These are phyloP conservation scores for Phytophthora constricta DNA, from an alignment of 352 stramenopile species.

Conservation along the genomic window DNA sequence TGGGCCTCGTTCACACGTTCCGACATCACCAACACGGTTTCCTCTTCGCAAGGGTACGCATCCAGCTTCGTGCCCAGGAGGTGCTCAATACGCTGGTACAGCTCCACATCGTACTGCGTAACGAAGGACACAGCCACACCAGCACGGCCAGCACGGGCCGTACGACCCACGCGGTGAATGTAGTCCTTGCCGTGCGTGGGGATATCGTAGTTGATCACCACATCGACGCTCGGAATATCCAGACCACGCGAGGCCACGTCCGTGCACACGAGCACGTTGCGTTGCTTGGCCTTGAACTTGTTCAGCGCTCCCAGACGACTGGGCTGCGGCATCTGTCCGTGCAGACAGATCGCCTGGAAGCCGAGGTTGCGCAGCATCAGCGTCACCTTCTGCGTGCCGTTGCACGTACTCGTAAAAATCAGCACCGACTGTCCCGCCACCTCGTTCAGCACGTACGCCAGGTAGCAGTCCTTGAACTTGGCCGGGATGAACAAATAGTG, in stretches of 20 bases:
- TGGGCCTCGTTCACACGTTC: constrained; percentile 98
- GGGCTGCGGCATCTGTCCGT: constrained; percentile 98
- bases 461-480: constrained; percentile 99
- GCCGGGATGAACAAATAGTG: constrained; percentile 99
- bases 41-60: constrained; percentile 89
- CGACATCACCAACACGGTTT: constrained; percentile 96
- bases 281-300: constrained; percentile 96
- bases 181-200: constrained; percentile 99
- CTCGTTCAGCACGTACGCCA: constrained; percentile 98
- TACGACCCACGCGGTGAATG: constrained; percentile 98
- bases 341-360: constrained; percentile 97
- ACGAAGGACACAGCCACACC: constrained; percentile 97
- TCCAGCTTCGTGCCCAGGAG: constrained; percentile 87
- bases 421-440: constrained; percentile 97
- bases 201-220: constrained; percentile 99
- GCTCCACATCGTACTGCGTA: constrained; percentile 99
- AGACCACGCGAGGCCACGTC: constrained; percentile 93
- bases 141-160: constrained; percentile 94
- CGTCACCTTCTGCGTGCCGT: constrained; percentile 96
- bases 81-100: constrained; percentile 98
- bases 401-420: constrained; percentile 99
- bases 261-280: constrained; percentile 90
- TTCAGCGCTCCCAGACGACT: constrained; percentile 97
- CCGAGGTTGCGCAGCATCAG: constrained; percentile 98
- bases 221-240: constrained; percentile 97